phyloP scores from a whole-genome alignment of 2,329 filamentous ascomycete species.

The Teratosphaeria pseudoeucalypti region DNA sequence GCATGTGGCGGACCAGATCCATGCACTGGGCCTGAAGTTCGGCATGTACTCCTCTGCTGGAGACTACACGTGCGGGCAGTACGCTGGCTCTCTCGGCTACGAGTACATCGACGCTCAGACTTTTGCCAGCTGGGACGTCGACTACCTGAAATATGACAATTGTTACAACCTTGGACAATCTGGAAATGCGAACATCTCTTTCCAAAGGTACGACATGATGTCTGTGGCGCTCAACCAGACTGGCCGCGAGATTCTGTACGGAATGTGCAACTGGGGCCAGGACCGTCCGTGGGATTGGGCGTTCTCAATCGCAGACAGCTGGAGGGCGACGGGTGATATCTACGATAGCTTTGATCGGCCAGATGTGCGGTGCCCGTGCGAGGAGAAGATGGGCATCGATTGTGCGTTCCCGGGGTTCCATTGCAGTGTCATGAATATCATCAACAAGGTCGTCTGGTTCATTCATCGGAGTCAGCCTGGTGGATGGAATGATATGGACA shows the following conservation, averaged over 20 bases:
- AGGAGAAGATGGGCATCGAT: constrained; percentile 27
- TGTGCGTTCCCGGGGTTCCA: constrained; percentile 38
- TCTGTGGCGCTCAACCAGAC: constrained; percentile 39
- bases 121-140: constrained; percentile 43
- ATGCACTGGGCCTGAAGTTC: constrained; percentile 39
- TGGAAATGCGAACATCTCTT: constrained; percentile 37
- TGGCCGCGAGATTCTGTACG: constrained; percentile 36
- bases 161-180: constrained; percentile 39
- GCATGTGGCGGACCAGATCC: constrained; percentile 36
- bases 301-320: constrained; percentile 37
- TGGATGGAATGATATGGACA: constrained; percentile 41
- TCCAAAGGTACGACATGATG: constrained; percentile 39
- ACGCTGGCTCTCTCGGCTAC: constrained; percentile 38
- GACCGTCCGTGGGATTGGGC: constrained; percentile 40
- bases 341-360: constrained; percentile 37
- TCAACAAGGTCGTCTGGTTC: constrained; percentile 38
- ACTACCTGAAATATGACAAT: constrained; percentile 34
- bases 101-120: constrained; percentile 44
- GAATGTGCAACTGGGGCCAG: constrained; percentile 43
- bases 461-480: constrained; percentile 32
- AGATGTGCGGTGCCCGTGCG: constrained; percentile 34
- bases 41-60: constrained; percentile 45
- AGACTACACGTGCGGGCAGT: constrained; percentile 30
- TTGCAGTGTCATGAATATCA: constrained; percentile 41
- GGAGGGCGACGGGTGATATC: constrained; percentile 39